phyloP scores from a whole-genome alignment of 768 basidiomycete genomes.

The Phanerochaete sordida region DNA sequence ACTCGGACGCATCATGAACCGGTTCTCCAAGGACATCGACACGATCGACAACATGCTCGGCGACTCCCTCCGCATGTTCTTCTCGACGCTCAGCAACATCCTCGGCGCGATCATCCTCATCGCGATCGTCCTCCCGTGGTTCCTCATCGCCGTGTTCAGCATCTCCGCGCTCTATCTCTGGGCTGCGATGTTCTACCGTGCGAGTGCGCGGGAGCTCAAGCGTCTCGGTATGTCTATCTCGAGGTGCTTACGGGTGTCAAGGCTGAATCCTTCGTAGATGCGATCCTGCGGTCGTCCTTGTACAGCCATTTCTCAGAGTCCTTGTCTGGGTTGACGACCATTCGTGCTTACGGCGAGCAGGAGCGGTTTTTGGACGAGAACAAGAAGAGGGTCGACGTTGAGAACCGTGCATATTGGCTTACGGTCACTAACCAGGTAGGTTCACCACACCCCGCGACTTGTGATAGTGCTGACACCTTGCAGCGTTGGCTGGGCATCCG shows the following conservation, averaged over 20 bases:
- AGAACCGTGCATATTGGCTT: conserved; percentile 89
- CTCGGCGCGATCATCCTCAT: conserved; percentile 78
- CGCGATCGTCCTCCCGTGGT: conserved; percentile 77
- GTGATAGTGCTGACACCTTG: conserved; percentile 55
- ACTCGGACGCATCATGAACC: conserved; percentile 85
- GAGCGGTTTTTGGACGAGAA: conserved; percentile 78
- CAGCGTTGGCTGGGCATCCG: conserved; percentile 86
- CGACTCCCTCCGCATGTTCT: conserved; percentile 74
- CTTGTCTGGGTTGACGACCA: conserved; percentile 80
- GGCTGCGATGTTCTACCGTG: conserved; percentile 78
- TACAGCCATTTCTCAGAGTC: conserved; percentile 95
- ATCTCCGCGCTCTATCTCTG: conserved; percentile 62
- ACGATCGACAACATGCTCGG: conserved; percentile 75
- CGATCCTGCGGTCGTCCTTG: conserved; percentile 79
- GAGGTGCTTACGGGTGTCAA: background rate
- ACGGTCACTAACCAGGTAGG: conserved; percentile 76
- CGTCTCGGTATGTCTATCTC: conserved; percentile 21
- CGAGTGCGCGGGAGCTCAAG: conserved; percentile 86
- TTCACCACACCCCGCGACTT: conserved; percentile 28
- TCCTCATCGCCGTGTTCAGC: conserved; percentile 68
- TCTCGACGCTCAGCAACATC: conserved; percentile 58
- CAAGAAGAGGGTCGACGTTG: conserved; percentile 69
- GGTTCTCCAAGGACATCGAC: conserved; percentile 85
- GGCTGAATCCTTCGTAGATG: conserved; percentile 48
- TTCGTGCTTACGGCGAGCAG: conserved; percentile 81